Percentiles rank a stretch among this genome's conserved stretches.
Evolutionary conservation across 352 stramenopile genomes (phyloP).

Genomic region (Phytopythium helicoides): DNA sequence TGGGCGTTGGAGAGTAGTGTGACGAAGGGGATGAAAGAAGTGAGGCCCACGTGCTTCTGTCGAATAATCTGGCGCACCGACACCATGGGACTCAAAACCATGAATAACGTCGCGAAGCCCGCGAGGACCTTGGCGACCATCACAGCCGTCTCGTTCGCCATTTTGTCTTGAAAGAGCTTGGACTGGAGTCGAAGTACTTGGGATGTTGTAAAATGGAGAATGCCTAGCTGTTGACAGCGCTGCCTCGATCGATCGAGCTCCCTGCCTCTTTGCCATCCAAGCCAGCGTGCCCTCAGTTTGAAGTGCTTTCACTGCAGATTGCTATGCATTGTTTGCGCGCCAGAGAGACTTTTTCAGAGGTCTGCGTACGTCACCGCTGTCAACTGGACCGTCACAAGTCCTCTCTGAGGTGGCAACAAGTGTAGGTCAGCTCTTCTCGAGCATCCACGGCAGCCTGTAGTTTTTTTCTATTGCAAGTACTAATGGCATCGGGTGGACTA

Average conservation of each 20-base stretch:
- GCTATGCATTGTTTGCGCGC: constrained; percentile 1
- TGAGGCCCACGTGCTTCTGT: constrained; percentile 9
- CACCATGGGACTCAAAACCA: constrained; percentile 25
- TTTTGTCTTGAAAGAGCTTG: constrained; percentile 4
- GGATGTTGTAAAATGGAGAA: not conserved
- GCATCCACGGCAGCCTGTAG: no score
- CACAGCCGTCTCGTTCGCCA: constrained; percentile 18
- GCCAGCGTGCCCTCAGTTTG: constrained; percentile 1
- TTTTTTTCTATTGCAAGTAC: no score
- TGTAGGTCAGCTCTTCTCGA: no score
- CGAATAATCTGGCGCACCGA: constrained; percentile 28
- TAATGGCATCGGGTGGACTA: no score
- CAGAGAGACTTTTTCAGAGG: not conserved
- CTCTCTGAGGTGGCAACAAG: not conserved
- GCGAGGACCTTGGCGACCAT: constrained; percentile 23
- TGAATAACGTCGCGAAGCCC: constrained; percentile 16
- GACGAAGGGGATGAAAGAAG: constrained; percentile 18
- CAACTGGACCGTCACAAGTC: no score
- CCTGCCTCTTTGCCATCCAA: not conserved
- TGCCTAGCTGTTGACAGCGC: not conserved
- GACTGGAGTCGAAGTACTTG: not conserved
- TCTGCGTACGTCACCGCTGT: not conserved
- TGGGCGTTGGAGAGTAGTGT: constrained; percentile 14
- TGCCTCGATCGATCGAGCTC: not conserved
- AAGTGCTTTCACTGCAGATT: not conserved